Evolutionary conservation across 345 rosid genomes (phyloP), one percentile per base, ranked within the genome.

Genomic region (Eucalyptus tenuipes): DNA sequence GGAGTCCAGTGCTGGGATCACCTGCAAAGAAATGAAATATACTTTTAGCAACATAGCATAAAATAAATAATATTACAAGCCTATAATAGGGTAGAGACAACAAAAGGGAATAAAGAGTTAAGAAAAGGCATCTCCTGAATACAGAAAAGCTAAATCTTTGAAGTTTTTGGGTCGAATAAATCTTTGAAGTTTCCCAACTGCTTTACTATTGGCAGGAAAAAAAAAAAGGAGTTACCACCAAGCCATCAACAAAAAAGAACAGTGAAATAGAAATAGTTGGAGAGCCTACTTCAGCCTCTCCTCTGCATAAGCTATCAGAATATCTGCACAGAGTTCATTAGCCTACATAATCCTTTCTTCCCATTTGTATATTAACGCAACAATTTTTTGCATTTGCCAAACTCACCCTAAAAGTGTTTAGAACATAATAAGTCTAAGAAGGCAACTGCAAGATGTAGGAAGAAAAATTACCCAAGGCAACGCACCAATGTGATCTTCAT

Each of bases 401-500:
- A 75, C 29, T 40, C 29, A 7, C 84, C 47, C 29, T 7, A 22
- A 75, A 75, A 40, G 84, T 40, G 84, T 75, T 40, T 40, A 11
- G 84, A 75, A 40, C 84, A 75, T 40, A 75, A 6, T 20, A 40
- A 40, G 84, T 75, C 40, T 86, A 55, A 49, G 44, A 86, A 44
- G 61, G 48, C 87, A 59, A 49, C 49, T 85, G 82, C 89, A 86
- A 90, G 92, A 88, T 91, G 91, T 89, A 87, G 94, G 92, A 88
- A 92, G 95, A 93, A 92, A 89, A 93, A 90, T 95, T 98, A 98
- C 99, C 99, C 99, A 98, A 90, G 99, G 99, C 98, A 98, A 96
- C 84, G 99, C 99, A 94, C 99, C 99, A 91, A 98, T 98, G 99
- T 98, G 99, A 94, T 98, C 99, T 93, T 98, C 99, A 49, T 98